Evolutionary conservation across 1,284 basidiomycete genomes (phyloP), one percentile per base, ranked within the genome.

Genomic region (Cryptococcus floricola): DNA sequence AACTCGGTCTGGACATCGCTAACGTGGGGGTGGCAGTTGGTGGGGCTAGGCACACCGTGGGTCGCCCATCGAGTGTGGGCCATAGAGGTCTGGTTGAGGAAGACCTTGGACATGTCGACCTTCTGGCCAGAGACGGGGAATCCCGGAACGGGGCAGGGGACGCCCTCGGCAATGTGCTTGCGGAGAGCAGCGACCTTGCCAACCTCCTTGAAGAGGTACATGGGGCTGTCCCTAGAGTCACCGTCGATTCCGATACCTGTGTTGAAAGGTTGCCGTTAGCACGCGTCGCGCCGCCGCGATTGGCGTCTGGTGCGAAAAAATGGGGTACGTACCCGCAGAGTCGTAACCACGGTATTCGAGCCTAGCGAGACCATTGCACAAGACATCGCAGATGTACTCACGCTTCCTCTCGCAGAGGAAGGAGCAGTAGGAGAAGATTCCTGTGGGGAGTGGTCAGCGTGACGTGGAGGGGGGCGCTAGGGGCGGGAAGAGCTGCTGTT

Each of bases 51-150:
- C 50, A 88, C 86, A 60, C 96, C 96, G 77, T 99, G 96, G n/a
- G 96, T 99, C 3, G 96, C 96, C 96, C 96, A 99, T 63, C 96
- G 91, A 16, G 96, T 99, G 82, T 99, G 96, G 27, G 95, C 96
- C 79, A 99, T 98, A 51, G 91, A 92, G 52, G 93, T 91, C 79
- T 97, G 94, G 52, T 87, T 87, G 58, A 92, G 75, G 77, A 87
- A 89, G 38, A 85, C 83, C 81, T 91, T 94, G 74, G 81, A 79
- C 66, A 91, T 87, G 78, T 98, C 86, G 69, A 94, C 74, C 61
- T 74, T 79, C 16, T 54, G 53, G 27, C 53, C 57, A 8, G 65
- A 64, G 38, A 55, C 43, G 9, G 71, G 66, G 14, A 13, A 19
- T 8, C 23, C 45, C 53, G 64, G 66, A n/a, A 12, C 18, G 34